These are phyloP conservation scores for Spergularia bocconei DNA, from an alignment of 148 eudicot genomes.

Conservation along the genomic window DNA sequence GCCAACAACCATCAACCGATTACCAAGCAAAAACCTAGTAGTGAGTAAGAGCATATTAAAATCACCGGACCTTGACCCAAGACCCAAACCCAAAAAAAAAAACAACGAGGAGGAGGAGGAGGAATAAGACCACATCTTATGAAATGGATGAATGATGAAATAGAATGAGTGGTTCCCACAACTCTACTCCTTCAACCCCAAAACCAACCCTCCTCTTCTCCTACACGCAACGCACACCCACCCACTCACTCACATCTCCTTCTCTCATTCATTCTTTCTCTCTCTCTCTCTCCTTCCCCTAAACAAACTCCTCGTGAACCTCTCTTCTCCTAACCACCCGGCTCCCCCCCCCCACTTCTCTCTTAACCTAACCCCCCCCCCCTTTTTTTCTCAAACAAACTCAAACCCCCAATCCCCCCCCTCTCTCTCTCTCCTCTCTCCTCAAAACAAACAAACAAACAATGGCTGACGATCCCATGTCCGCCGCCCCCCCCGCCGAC, in stretches of 20 bases:
- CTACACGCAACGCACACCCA: slow-evolving; percentile 19
- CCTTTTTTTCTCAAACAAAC: neutral
- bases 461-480: neutral
- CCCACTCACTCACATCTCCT: neutral
- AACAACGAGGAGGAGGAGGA: neutral
- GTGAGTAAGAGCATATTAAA: no score
- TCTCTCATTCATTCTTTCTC: neutral
- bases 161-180: slow-evolving; percentile 7
- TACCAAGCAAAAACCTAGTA: neutral
- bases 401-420: neutral
- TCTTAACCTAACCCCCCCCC: slow-evolving; percentile 12
- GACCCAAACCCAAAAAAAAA: neutral
- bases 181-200: neutral
- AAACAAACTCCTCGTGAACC: slow-evolving; percentile 44
- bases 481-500: slow-evolving; percentile 21
- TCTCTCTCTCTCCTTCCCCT: neutral
- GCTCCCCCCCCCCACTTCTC: neutral
- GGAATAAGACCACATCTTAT: neutral
- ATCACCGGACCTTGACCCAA: neutral
- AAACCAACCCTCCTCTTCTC: slow-evolving; percentile 16
- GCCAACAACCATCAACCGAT: no score
- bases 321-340: slow-evolving; percentile 20
- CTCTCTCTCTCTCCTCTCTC: neutral
- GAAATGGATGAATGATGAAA: neutral
- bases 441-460: neutral